These are phyloP conservation scores for Starmera stellimalicola DNA, from an alignment of 1,139 yeast species.

Conservation along the genomic window DNA sequence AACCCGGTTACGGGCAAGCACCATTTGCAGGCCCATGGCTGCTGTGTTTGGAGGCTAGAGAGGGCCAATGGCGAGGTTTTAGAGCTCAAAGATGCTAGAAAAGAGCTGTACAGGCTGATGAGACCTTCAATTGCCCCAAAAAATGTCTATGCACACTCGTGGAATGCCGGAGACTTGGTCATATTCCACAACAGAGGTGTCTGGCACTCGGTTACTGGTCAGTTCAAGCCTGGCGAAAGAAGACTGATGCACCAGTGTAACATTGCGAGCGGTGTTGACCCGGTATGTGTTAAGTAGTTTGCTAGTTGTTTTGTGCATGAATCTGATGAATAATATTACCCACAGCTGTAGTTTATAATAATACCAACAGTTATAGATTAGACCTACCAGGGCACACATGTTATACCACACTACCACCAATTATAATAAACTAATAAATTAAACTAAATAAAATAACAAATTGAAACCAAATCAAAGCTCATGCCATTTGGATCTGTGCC, in stretches of 20 bases:
- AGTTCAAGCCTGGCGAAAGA: conserved; percentile 64
- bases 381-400: too few species aligned
- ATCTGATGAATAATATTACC: too few species aligned
- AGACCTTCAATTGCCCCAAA: conserved; percentile 77
- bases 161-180: conserved; percentile 78
- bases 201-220: conserved; percentile 87
- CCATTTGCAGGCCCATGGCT: conserved; percentile 79
- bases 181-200: conserved; percentile 83
- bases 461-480: too few species aligned
- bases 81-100: conserved; percentile 62
- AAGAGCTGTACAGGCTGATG: conserved; percentile 61
- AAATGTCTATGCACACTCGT: conserved; percentile 67
- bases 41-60: conserved; percentile 66
- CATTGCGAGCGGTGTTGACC: conserved; percentile 5
- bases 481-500: too few species aligned
- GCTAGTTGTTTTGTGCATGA: too few species aligned
- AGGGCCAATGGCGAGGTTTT: conserved; percentile 46
- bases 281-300: not conserved
- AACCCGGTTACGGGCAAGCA: conserved; percentile 80
- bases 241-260: conserved; percentile 91
- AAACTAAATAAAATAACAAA: too few species aligned
- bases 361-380: too few species aligned
- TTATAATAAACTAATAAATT: too few species aligned
- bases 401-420: too few species aligned
- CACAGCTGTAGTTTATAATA: too few species aligned